Percentiles rank a stretch among this genome's conserved stretches.
These are phyloP conservation scores for Colletotrichum tanaceti DNA, from an alignment of 2,329 filamentous ascomycete genomes.

Conservation along the genomic window DNA sequence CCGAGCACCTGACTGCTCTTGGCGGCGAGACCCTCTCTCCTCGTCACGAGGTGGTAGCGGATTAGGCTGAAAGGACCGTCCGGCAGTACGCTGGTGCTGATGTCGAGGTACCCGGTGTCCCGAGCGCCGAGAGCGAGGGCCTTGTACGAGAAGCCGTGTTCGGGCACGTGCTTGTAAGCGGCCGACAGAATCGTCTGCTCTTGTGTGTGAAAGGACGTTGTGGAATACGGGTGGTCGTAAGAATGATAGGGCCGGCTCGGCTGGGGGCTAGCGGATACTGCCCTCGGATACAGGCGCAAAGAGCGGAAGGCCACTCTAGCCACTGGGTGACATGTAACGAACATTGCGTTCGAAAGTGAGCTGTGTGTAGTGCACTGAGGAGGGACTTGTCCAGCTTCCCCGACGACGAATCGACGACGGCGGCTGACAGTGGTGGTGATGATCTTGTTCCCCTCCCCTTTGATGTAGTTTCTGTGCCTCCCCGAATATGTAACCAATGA, in stretches of 20 bases:
- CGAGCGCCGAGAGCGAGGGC: conserved; percentile 82
- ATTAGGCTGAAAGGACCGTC: conserved; percentile 85
- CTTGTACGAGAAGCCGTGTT: conserved; percentile 82
- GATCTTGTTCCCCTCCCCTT: neutral
- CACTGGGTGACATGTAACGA: conserved; percentile 8
- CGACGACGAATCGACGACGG: neutral
- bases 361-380: neutral
- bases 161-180: conserved; percentile 82
- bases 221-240: conserved; percentile 71
- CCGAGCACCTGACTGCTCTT: conserved; percentile 54
- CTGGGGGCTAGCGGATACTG: neutral
- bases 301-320: conserved; percentile 19
- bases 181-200: conserved; percentile 84
- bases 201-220: conserved; percentile 71
- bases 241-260: conserved; percentile 73
- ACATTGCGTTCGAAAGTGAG: conserved; percentile 10
- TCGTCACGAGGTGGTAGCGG: conserved; percentile 77
- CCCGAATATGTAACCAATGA: neutral
- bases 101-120: conserved; percentile 87
- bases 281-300: conserved; percentile 11
- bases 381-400: neutral
- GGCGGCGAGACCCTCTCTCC: conserved; percentile 69
- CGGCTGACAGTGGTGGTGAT: no score
- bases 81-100: conserved; percentile 84
- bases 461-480: neutral